Base-by-base conservation (phyloP, 257 asterid species). In the Ajuga chamaepitys region DNA sequence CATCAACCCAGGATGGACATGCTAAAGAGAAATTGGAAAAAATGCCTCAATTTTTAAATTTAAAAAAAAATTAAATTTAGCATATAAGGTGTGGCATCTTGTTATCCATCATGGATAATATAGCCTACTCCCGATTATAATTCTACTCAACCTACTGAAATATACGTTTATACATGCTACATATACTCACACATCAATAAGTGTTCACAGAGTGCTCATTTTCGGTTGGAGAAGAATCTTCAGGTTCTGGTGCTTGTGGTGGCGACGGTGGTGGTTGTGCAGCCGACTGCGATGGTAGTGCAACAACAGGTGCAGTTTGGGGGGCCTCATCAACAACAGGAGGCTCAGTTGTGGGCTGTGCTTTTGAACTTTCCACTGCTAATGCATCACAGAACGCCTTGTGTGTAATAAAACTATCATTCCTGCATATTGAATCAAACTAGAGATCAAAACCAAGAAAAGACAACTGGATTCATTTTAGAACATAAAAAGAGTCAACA, bases 321-420 rank as follows among this genome's bases (percentile, higher is more conserved):
- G 76, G 81, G 17, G 54, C 79, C 70, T 78, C 84, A 46, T 74
- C 70, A 55, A 71, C 75, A 77, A 37, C 44, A 42, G 83, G 77
- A 55, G 79, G 68, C 26, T 63, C 77, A 35, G 64, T 69, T 16
- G 45, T 58, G 1, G 78, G 64, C 28, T 73, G 76, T 30, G 82
- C 56, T 78, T 85, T 87, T 0, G 91, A 82, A 81, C 71, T 84
- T 70, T 90, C 97, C 71, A 75, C 85, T 18, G 95, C 95, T 62
- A 87, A 76, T 64, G 82, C 92, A 78, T 90, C 95, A 78, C 97
- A 90, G 70, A 87, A 90, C n/a, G 97, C 96, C 70, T 95, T 86
- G 60, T 90, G 97, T 28, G 96, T 90, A 67, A 88, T 82, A 66
- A 85, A 90, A 75, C 95, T 90, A 80, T 90, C 97, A 88, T 86